A percentile compares a stretch with the other conserved stretches of the same genome.
These are phyloP conservation scores for Podaxis rugospora DNA, from an alignment of 768 basidiomycete genomes.

Conservation along the genomic window DNA sequence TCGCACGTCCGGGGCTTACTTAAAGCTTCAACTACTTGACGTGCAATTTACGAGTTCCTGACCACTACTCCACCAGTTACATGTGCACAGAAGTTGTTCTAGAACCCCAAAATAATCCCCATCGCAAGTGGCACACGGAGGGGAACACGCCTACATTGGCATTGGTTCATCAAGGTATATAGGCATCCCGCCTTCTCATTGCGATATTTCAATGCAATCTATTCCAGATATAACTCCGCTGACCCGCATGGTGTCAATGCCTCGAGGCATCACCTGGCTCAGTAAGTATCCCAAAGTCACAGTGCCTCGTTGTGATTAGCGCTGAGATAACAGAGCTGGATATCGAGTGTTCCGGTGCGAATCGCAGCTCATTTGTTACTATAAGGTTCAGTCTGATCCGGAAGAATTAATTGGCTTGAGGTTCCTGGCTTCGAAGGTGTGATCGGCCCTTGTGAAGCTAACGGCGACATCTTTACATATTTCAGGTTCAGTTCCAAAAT, in stretches of 20 bases:
- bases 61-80: neutral
- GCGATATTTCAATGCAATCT: neutral
- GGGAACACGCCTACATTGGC: neutral
- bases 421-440: neutral
- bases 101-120: neutral
- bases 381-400: neutral
- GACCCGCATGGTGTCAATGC: neutral
- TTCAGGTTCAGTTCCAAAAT: neutral
- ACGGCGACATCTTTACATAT: neutral
- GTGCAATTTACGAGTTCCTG: too few relatives aligned
- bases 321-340: neutral
- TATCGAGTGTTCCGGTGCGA: neutral
- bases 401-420: neutral
- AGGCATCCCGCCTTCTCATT: too few relatives aligned
- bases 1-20: neutral
- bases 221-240: conserved; percentile 4
- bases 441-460: neutral
- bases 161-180: neutral
- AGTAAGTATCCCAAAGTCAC: neutral
- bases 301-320: neutral
- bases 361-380: neutral
- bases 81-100: neutral
- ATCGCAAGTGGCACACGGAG: neutral
- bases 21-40: neutral
- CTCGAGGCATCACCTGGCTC: conserved; percentile 6